phyloP scores from a whole-genome alignment of 306 rosid genomes.

The Medicago lupulina region DNA sequence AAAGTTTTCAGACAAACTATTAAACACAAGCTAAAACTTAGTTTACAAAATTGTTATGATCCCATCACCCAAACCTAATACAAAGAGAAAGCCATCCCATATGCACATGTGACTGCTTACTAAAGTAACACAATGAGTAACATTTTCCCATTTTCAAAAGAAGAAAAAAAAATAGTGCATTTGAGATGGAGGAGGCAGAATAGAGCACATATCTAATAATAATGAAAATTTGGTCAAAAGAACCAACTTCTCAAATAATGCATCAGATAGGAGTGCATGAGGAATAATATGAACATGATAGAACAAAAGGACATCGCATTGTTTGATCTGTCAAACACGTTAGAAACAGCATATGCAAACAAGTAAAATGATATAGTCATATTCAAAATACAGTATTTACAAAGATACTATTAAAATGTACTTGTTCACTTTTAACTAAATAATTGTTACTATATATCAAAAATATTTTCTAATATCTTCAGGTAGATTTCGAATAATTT shows the following conservation, averaged over 20 bases:
- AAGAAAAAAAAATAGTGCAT: neutral
- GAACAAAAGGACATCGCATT: neutral
- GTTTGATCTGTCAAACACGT: neutral
- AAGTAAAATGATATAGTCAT: neutral
- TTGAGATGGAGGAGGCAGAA: neutral
- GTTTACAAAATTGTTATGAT: constrained; percentile 9
- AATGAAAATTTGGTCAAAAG: neutral
- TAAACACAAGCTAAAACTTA: constrained; percentile 31
- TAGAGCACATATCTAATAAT: neutral
- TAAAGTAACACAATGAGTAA: neutral
- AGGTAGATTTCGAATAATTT: neutral
- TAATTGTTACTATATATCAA: neutral
- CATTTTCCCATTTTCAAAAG: neutral
- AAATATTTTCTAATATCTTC: neutral
- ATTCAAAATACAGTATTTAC: neutral
- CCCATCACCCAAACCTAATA: constrained; percentile 21
- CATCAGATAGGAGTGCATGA: neutral
- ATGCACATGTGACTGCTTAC: neutral
- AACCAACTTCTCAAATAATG: neutral
- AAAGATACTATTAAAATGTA: neutral
- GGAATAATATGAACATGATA: neutral
- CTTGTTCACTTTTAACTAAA: neutral
- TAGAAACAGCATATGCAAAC: neutral
- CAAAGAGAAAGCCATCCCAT: neutral
- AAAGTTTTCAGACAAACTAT: constrained; percentile 38